Evolutionary conservation across 495 filamentous ascomycete species (phyloP).

Genomic region (Daldinia loculata): DNA sequence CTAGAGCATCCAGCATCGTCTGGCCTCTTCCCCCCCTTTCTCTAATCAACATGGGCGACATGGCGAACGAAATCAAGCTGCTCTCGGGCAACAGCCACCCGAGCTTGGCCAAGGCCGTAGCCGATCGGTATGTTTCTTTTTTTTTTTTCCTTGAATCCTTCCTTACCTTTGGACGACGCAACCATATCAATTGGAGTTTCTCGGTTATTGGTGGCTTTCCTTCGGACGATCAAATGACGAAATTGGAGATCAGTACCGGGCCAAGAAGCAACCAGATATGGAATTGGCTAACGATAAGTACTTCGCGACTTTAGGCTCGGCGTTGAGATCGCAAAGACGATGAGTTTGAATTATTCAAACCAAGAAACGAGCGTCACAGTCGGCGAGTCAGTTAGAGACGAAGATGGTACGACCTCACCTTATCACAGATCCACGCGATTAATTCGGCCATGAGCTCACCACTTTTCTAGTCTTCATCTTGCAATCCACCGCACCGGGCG

Average conservation of each 20-base stretch:
- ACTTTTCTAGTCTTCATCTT: slow-evolving; percentile 79
- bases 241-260: slow-evolving; percentile 24
- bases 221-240: slow-evolving; percentile 16
- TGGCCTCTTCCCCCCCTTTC: slow-evolving; percentile 9
- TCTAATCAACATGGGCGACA: slow-evolving; percentile 52
- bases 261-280: slow-evolving; percentile 21
- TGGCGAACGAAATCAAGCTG: slow-evolving; percentile 91
- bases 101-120: slow-evolving; percentile 84
- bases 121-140: slow-evolving; percentile 75
- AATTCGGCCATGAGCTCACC: slow-evolving; percentile 20
- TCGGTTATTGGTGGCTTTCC: slow-evolving; percentile 32
- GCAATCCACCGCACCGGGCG: slow-evolving; percentile 92
- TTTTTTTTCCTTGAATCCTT: slow-evolving; percentile 10
- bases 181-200: slow-evolving; percentile 1
- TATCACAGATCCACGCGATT: slow-evolving; percentile 16
- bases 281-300: slow-evolving; percentile 24
- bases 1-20: slow-evolving; percentile 10
- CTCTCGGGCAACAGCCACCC: slow-evolving; percentile 97
- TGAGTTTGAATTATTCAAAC: slow-evolving; percentile 96
- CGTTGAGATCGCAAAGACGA: slow-evolving; percentile 90
- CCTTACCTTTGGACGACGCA: neutral
- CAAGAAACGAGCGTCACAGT: slow-evolving; percentile 97
- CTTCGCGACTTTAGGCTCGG: slow-evolving; percentile 70
- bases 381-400: slow-evolving; percentile 94
- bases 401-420: slow-evolving; percentile 72